Conservation (phyloP, 495 filamentous ascomycete species). For the Terfezia boudieri region DNA sequence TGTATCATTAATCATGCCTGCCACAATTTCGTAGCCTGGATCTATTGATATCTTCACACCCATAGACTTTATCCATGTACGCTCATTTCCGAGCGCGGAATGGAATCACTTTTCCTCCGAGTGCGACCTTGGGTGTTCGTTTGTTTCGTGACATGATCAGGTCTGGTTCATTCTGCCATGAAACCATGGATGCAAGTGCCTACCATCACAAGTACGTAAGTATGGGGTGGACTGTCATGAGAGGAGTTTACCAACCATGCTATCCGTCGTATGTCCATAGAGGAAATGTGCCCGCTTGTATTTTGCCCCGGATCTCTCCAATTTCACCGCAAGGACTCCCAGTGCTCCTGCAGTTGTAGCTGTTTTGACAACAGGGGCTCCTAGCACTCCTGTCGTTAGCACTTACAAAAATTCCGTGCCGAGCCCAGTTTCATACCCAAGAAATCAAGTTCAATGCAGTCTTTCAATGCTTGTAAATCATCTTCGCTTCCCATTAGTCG, state of each 20-base stretch:
- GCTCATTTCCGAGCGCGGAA: neutral
- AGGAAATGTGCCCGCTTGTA: conserved; percentile 14
- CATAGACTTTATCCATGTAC: too few relatives aligned
- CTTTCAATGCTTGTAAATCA: conserved; percentile 11
- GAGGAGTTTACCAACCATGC: conserved; percentile 12
- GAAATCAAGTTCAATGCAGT: conserved; percentile 18
- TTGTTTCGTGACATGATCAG: conserved; percentile 61
- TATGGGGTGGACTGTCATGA: neutral
- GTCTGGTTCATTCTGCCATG: conserved; percentile 41
- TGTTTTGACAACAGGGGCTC: conserved; percentile 13
- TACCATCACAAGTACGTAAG: conserved; percentile 4
- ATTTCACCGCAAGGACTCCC: conserved; percentile 18
- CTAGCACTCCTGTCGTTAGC: neutral
- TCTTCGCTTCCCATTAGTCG: conserved; percentile 16
- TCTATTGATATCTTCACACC: too few relatives aligned
- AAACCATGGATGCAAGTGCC: conserved; percentile 68
- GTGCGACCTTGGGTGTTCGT: conserved; percentile 17
- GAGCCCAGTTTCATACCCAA: conserved; percentile 11
- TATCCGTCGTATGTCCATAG: conserved; percentile 19
- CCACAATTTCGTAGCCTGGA: too few relatives aligned
- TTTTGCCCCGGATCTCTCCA: conserved; percentile 8
- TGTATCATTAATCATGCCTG: too few relatives aligned
- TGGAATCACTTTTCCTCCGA: conserved; percentile 9
- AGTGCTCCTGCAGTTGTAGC: conserved; percentile 17
- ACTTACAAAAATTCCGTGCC: too few relatives aligned